A percentile compares a stretch with the other conserved stretches of the same genome.
phyloP scores from a whole-genome alignment of 2,329 filamentous ascomycete genomes.

The Fusarium compactum region DNA sequence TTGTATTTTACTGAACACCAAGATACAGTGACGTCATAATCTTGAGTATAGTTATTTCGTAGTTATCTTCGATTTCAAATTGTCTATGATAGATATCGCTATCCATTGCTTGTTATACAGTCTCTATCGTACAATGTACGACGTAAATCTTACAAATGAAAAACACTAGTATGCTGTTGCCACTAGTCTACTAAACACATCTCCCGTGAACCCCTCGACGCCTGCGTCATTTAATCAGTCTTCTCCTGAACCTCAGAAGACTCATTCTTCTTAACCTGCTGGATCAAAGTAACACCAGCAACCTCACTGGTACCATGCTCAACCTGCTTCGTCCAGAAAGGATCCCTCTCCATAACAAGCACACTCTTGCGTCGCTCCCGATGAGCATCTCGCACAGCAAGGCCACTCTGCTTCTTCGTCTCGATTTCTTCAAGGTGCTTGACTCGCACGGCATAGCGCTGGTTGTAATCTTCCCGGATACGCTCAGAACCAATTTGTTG shows the following conservation, averaged over 20 bases:
- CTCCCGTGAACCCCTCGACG: not conserved
- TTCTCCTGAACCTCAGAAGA: slow-evolving; percentile 20
- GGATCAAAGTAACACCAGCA: slow-evolving; percentile 52
- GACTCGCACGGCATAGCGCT: slow-evolving; percentile 54
- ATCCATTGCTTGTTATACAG: not conserved
- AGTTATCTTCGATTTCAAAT: not conserved
- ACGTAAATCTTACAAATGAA: not conserved
- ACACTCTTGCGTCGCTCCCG: slow-evolving; percentile 55
- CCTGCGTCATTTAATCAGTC: slow-evolving; percentile 17
- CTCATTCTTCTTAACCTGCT: slow-evolving; percentile 45
- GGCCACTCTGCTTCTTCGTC: slow-evolving; percentile 50
- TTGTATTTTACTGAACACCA: no score
- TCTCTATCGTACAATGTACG: not conserved
- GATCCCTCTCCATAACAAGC: slow-evolving; percentile 49
- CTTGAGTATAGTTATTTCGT: no score
- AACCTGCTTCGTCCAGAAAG: slow-evolving; percentile 59
- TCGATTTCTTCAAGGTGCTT: slow-evolving; percentile 57
- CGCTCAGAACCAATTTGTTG: slow-evolving; percentile 56
- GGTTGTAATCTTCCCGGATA: slow-evolving; percentile 55
- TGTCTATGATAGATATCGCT: not conserved
- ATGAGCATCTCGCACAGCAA: slow-evolving; percentile 52
- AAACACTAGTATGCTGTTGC: not conserved
- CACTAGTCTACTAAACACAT: rapidly evolving
- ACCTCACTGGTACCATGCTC: slow-evolving; percentile 54
- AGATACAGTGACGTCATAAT: no score